Conservation (phyloP, 2,329 filamentous ascomycete species). For the Exophiala sp. region DNA sequence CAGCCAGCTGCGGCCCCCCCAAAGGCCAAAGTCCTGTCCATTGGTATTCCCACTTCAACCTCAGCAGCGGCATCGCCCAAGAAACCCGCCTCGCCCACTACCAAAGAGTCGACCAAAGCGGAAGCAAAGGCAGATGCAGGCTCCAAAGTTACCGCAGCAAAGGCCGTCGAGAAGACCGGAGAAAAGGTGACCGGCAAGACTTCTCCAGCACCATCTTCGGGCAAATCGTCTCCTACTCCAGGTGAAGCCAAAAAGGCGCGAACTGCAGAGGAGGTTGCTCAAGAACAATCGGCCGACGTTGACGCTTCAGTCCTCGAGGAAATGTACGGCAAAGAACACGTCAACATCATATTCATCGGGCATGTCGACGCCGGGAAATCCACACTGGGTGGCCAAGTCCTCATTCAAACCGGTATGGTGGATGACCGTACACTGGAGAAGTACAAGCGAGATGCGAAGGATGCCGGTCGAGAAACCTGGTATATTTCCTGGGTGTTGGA, state of each 20-base stretch:
- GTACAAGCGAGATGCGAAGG: constrained; percentile 94
- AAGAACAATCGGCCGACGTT: constrained; percentile 73
- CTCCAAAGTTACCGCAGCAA: constrained; percentile 75
- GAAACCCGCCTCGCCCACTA: constrained; percentile 46
- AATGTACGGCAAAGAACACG: constrained; percentile 80
- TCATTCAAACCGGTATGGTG: constrained; percentile 97
- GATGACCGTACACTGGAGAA: constrained; percentile 98
- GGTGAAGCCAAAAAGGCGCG: constrained; percentile 57
- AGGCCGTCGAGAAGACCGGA: constrained; percentile 83
- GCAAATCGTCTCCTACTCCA: constrained; percentile 69
- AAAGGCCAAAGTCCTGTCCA: constrained; percentile 65
- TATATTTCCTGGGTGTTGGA: constrained; percentile 98
- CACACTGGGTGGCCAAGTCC: constrained; percentile 85
- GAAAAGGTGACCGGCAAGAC: constrained; percentile 70
- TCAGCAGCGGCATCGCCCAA: constrained; percentile 33
- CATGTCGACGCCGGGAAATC: constrained; percentile 99
- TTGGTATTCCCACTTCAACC: constrained; percentile 49
- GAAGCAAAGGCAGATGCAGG: constrained; percentile 55
- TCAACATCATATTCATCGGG: constrained; percentile 96
- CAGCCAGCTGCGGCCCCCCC: constrained; percentile 34
- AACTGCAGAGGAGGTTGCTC: constrained; percentile 74
- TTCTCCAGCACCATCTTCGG: constrained; percentile 75
- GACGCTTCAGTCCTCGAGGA: constrained; percentile 83
- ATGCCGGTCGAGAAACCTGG: constrained; percentile 94
- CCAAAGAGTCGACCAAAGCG: constrained; percentile 49